Evolutionary conservation across 192 early-diverging fungal genomes (phyloP), one percentile per base, ranked within the genome.

Genomic region (Backusella westeae): DNA sequence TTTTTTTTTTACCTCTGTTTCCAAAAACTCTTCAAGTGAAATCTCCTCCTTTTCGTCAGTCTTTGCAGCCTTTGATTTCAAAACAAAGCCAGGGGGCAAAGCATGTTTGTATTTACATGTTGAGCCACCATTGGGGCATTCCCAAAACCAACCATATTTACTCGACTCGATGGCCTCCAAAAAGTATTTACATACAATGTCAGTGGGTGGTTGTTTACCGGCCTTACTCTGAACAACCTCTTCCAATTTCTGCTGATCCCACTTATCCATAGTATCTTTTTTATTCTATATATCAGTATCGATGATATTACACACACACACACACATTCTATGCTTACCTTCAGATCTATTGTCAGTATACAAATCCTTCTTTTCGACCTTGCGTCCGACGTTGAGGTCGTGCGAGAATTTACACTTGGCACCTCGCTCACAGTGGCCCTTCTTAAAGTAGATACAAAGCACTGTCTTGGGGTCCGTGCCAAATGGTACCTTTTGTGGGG

Each of bases 81-180:
- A 84, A 6, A 98, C 88, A 79, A 96, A 99, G 9, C 98, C 98
- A 49, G 94, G 95, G 34, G 98, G 98, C 82, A 99, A 86, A 66
- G 96, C 96, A 80, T 99, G 98, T 71, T 91, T 87, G 81, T 99
- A 99, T 87, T 96, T 98, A 88, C 98, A 99, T 76, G 89, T 89
- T 72, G 88, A 85, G 83, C 94, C 94, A 75, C 96, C 96, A 78
- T 96, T 97, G 41, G 98, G 98, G 81, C 98, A 99, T 72, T 96
- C 96, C 98, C 98, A 99, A 90, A 99, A 99, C 98, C 97, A 98
- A 68, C 96, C 97, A 85, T 98, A 99, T 87, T 97, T 98, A 78
- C 90, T 85, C 70, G 84, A 89, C 78, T 98, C 97, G 73, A 99
- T 97, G 14, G 97, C 97, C 76, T 98, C 96, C 86, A 99, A 89